phyloP scores from a whole-genome alignment of 2,329 filamentous ascomycete genomes.

The Chaetomiaceae sp. region DNA sequence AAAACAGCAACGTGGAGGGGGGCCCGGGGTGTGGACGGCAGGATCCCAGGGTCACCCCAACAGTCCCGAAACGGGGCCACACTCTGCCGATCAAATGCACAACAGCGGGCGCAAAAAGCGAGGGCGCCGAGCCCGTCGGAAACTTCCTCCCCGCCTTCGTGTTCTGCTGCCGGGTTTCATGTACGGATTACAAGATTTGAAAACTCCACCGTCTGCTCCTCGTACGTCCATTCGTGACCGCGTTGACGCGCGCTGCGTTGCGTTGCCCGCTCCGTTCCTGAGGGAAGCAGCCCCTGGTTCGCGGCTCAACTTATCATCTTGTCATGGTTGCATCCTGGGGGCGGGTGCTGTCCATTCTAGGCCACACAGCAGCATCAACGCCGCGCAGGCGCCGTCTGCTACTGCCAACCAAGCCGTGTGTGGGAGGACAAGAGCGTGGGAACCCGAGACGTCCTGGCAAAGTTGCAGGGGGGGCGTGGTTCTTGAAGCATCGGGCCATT shows the following conservation, averaged over 20 bases:
- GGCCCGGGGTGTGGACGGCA: conserved; percentile 1
- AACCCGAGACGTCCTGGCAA: conserved; percentile 6
- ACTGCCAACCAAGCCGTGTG: conserved; percentile 10
- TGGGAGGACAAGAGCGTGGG: conserved; percentile 9
- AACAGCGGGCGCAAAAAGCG: not conserved
- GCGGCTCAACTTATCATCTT: not conserved
- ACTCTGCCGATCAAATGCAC: conserved; percentile 15
- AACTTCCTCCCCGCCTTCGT: not conserved
- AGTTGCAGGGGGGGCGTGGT: conserved; percentile 1
- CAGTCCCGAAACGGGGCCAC: conserved; percentile 11
- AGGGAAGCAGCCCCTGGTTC: not conserved
- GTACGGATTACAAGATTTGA: not conserved
- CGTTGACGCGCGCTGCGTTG: no score
- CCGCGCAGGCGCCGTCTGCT: conserved; percentile 3
- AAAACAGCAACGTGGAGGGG: conserved; percentile 2
- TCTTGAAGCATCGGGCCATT: no score
- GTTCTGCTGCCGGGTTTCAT: not conserved
- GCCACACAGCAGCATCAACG: not conserved
- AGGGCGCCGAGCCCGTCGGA: not conserved
- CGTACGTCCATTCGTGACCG: no score
- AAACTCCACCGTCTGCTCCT: not conserved
- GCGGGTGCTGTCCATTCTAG: not conserved
- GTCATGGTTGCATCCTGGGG: not conserved
- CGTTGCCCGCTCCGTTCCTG: not conserved
- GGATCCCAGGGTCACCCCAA: conserved; percentile 13